Evolutionary conservation across 2,329 filamentous ascomycete genomes (phyloP).

Genomic region (Hymenoscyphus infarciens): DNA sequence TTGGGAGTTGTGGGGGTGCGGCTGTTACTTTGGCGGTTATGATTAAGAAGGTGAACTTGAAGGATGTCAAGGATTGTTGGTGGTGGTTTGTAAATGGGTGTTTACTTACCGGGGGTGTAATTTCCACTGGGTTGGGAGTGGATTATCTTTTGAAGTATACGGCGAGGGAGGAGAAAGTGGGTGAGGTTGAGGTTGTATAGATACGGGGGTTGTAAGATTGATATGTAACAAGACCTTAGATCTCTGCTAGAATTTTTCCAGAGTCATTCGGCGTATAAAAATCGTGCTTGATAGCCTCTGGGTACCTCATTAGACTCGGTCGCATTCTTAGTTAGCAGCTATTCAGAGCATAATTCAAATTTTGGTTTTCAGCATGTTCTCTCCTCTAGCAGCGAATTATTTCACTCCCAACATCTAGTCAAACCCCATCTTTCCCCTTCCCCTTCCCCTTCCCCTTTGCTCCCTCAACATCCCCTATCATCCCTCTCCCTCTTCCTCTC

Average conservation of each 20-base stretch:
- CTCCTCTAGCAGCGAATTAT: too few species aligned
- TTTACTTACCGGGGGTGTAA: constrained; percentile 62
- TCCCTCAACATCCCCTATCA: too few species aligned
- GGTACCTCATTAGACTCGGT: too few species aligned
- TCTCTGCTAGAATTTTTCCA: not conserved
- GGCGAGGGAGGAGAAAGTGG: constrained; percentile 15
- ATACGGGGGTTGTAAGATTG: not conserved
- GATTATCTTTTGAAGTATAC: constrained; percentile 56
- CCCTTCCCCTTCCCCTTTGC: too few species aligned
- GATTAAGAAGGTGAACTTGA: constrained; percentile 65
- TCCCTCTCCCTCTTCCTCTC: too few species aligned
- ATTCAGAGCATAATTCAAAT: too few species aligned
- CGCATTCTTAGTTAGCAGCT: too few species aligned
- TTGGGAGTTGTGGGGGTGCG: constrained; percentile 64
- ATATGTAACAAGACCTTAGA: not conserved
- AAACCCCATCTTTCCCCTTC: too few species aligned
- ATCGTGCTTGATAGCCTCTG: too few species aligned
- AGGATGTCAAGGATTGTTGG: constrained; percentile 66
- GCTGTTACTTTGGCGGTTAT: constrained; percentile 58
- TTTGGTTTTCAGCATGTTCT: too few species aligned
- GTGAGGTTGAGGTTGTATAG: not conserved
- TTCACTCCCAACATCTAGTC: too few species aligned
- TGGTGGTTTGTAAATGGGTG: constrained; percentile 74
- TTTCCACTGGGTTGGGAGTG: constrained; percentile 54
- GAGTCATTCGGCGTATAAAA: too few species aligned